Evolutionary conservation across 441 rosid genomes (phyloP).

Genomic region (Eruca vesicaria): DNA sequence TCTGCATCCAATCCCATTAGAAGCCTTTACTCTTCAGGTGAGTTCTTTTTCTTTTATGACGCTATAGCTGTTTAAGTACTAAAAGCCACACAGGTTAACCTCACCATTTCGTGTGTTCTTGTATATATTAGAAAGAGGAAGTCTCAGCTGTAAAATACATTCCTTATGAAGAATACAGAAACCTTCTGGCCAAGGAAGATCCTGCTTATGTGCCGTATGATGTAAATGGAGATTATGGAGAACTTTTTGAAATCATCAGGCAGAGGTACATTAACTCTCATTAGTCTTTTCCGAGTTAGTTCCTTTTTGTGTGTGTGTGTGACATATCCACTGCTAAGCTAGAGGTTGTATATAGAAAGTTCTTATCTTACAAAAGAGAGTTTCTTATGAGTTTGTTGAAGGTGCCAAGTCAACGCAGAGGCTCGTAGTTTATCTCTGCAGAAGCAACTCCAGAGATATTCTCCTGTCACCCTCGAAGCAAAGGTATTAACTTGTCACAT

Average conservation of each 20-base stretch:
- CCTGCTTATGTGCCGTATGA: slow-evolving; percentile 82
- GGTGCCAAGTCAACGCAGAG: slow-evolving; percentile 62
- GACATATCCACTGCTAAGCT: neutral
- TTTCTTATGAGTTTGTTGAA: slow-evolving; percentile 39
- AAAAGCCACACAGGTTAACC: neutral
- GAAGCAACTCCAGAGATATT: slow-evolving; percentile 75
- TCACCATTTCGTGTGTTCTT: slow-evolving; percentile 5
- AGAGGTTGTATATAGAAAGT: slow-evolving; percentile 1
- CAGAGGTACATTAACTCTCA: slow-evolving; percentile 52
- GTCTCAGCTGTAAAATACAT: slow-evolving; percentile 90
- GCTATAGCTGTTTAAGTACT: neutral
- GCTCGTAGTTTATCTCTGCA: slow-evolving; percentile 62
- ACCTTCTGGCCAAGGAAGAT: slow-evolving; percentile 64
- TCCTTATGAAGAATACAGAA: slow-evolving; percentile 58
- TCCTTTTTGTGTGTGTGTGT: neutral
- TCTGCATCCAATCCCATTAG: slow-evolving; percentile 77
- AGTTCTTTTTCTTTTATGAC: neutral
- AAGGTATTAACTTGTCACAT: slow-evolving; percentile 46
- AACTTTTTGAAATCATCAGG: slow-evolving; percentile 64
- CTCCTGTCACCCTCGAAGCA: slow-evolving; percentile 70
- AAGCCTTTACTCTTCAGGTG: slow-evolving; percentile 86
- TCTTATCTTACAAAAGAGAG: neutral
- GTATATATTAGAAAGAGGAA: slow-evolving; percentile 64
- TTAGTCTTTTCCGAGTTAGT: neutral
- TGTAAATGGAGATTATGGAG: slow-evolving; percentile 63